Evolutionary conservation across 23 red algal species (phyloP).

Genomic region (Gracilaria caudata): DNA sequence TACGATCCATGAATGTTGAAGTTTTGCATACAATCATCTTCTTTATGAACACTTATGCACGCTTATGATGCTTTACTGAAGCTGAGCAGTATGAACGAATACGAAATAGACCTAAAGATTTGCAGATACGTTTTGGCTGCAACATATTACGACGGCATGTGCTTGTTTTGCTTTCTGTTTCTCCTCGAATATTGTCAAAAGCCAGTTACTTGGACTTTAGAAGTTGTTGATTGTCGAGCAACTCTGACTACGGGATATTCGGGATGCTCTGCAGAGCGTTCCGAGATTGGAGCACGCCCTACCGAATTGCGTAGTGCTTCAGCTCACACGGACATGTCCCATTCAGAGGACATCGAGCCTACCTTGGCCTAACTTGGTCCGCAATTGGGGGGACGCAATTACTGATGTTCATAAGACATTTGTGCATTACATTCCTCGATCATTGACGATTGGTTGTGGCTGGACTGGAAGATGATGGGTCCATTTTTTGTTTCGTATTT

Average conservation of each 20-base stretch:
- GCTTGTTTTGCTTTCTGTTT: too few relatives aligned
- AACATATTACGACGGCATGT: too few relatives aligned
- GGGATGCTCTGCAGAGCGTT: background rate
- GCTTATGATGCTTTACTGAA: too few relatives aligned
- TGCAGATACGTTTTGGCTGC: too few relatives aligned
- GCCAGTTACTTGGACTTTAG: too few relatives aligned
- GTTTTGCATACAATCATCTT: too few relatives aligned
- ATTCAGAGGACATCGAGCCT: background rate
- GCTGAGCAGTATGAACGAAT: too few relatives aligned
- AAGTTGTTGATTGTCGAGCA: constrained; percentile 14
- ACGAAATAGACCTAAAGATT: too few relatives aligned
- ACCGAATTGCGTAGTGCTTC: background rate
- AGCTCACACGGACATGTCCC: background rate
- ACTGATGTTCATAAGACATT: constrained; percentile 49
- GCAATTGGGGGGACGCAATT: background rate
- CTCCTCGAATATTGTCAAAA: too few relatives aligned
- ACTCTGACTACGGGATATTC: constrained; percentile 15
- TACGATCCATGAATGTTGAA: too few relatives aligned
- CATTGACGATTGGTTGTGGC: constrained; percentile 28
- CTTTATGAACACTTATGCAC: too few relatives aligned
- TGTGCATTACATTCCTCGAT: constrained; percentile 39
- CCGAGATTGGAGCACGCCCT: background rate
- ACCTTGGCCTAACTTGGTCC: background rate
- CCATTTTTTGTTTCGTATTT: constrained; percentile 26
- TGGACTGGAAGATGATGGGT: constrained; percentile 58